Conservation (phyloP, 352 stramenopile genomes). For the Phytopythium mirpurense region DNA sequence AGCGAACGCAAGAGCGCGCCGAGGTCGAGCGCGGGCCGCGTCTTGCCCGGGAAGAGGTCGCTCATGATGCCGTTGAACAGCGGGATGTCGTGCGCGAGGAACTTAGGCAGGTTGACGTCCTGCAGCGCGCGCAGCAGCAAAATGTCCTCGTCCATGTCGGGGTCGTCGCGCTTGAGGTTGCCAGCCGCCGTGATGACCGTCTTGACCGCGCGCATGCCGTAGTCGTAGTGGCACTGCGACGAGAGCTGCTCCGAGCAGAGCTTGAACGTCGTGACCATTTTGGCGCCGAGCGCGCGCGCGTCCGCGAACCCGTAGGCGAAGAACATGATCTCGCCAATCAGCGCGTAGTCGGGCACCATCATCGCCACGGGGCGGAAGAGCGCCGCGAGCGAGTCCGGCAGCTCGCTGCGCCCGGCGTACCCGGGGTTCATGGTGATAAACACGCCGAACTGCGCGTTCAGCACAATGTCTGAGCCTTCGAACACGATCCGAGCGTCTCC, state of each 20-base stretch:
- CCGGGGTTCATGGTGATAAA: slow-evolving; percentile 97
- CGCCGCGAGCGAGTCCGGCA: slow-evolving; percentile 94
- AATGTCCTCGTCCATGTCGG: slow-evolving; percentile 92
- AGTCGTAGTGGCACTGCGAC: slow-evolving; percentile 95
- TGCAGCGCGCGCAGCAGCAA: slow-evolving; percentile 90
- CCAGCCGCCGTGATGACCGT: slow-evolving; percentile 93
- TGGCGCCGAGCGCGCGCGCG: slow-evolving; percentile 89
- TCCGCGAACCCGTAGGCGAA: slow-evolving; percentile 94
- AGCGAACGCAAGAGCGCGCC: slow-evolving; percentile 81
- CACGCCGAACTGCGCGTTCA: slow-evolving; percentile 92
- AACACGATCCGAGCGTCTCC: slow-evolving; percentile 90
- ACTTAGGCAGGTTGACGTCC: slow-evolving; percentile 95
- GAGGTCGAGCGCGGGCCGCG: slow-evolving; percentile 87
- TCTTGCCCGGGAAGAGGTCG: slow-evolving; percentile 92
- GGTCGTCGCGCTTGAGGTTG: slow-evolving; percentile 92
- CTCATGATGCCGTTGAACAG: slow-evolving; percentile 94
- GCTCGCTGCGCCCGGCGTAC: slow-evolving; percentile 92
- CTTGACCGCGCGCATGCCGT: slow-evolving; percentile 95
- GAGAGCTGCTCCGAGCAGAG: slow-evolving; percentile 94
- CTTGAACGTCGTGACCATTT: slow-evolving; percentile 96
- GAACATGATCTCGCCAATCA: slow-evolving; percentile 97
- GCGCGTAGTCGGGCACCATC: slow-evolving; percentile 96
- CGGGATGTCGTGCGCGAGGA: slow-evolving; percentile 92
- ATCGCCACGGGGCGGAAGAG: slow-evolving; percentile 95
- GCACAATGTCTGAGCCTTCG: slow-evolving; percentile 91